Percentiles rank a stretch among this genome's conserved stretches.
Evolutionary conservation across 148 eudicot genomes (phyloP).

Genomic region (Chenopodium suecicum): DNA sequence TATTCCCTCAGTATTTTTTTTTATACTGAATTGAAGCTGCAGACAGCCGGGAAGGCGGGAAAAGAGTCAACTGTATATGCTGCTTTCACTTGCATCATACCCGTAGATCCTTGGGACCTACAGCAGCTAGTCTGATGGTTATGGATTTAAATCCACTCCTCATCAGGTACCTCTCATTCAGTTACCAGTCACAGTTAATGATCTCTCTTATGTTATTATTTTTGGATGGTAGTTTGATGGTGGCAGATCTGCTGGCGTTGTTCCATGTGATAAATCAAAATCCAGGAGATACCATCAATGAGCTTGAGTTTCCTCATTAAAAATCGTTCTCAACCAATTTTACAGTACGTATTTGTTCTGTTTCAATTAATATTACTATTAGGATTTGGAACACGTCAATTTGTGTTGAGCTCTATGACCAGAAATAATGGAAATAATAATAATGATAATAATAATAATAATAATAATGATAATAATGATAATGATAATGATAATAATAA

Average conservation of each 20-base stretch:
- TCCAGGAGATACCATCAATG: not conserved
- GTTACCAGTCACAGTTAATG: constrained; percentile 21
- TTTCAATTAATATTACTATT: not conserved
- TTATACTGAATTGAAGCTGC: constrained; percentile 6
- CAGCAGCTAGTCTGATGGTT: constrained; percentile 14
- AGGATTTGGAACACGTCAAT: not conserved
- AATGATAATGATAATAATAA: too few species aligned
- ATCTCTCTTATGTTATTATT: not conserved
- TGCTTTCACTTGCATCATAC: constrained; percentile 5
- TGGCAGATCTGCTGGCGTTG: constrained; percentile 13
- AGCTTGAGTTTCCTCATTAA: not conserved
- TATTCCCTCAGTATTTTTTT: not conserved
- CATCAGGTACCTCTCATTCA: constrained; percentile 29
- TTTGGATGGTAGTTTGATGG: not conserved
- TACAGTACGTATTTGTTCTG: not conserved
- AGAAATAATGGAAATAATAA: too few species aligned
- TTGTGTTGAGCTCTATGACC: constrained; percentile 1
- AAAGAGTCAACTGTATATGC: constrained; percentile 6
- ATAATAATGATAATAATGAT: too few species aligned
- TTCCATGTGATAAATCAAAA: constrained; percentile 18
- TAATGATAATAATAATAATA: too few species aligned
- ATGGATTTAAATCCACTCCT: constrained; percentile 15
- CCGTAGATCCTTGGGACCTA: constrained; percentile 18
- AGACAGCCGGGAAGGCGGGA: constrained; percentile 15
- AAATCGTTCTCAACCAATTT: not conserved